Conservation (phyloP, 768 basidiomycete species). For the Termitomyces sp. region DNA sequence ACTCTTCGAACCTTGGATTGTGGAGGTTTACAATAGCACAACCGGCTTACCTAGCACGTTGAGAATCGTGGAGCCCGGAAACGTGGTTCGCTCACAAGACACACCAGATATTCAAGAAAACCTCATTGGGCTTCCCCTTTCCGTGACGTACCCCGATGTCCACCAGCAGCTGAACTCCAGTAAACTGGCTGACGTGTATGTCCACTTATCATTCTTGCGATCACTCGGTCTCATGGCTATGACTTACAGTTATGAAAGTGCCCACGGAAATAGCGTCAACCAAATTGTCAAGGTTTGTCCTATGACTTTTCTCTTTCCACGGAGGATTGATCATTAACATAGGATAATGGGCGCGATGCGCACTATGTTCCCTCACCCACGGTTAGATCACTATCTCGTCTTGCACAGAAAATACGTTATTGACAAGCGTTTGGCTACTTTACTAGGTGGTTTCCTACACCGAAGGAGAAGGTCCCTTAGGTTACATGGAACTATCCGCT, state of each 20-base stretch:
- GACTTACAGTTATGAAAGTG: conserved; percentile 24
- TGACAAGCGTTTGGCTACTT: conserved; percentile 9
- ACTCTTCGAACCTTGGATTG: conserved; percentile 38
- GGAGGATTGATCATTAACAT: not conserved
- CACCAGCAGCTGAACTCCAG: conserved; percentile 28
- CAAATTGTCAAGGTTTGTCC: conserved; percentile 29
- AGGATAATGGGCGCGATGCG: conserved; percentile 38
- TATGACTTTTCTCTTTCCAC: not conserved
- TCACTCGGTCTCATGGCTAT: not conserved
- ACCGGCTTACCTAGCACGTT: conserved; percentile 27
- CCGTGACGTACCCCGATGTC: conserved; percentile 18
- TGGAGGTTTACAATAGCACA: conserved; percentile 35
- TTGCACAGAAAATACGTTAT: not conserved
- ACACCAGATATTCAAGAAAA: conserved; percentile 18
- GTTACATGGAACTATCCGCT: conserved; percentile 36
- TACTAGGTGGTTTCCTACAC: conserved; percentile 33
- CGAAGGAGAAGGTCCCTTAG: conserved; percentile 30
- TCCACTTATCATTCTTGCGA: not conserved
- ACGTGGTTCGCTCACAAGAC: conserved; percentile 21
- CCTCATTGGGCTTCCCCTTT: conserved; percentile 16
- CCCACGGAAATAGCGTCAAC: conserved; percentile 37
- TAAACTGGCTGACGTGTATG: conserved; percentile 23
- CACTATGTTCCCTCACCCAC: conserved; percentile 40
- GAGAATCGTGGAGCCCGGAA: conserved; percentile 30
- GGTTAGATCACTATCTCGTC: conserved; percentile 20